Evolutionary conservation across 2,329 filamentous ascomycete genomes (phyloP).

Genomic region (Corynespora cassiicola): DNA sequence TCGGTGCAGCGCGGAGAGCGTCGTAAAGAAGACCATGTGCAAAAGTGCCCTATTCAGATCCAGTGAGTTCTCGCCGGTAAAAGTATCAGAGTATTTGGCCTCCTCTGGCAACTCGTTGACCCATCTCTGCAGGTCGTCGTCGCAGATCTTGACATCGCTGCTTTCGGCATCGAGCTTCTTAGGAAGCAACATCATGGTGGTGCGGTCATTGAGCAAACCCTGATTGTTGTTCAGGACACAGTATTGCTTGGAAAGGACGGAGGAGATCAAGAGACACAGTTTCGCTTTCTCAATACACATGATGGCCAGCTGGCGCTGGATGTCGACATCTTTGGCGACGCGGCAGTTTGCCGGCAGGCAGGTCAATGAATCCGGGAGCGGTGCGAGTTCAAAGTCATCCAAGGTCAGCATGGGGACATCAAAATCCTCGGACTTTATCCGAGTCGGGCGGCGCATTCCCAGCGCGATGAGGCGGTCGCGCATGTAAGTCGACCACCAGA

Average conservation of each 20-base stretch:
- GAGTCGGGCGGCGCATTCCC: slow-evolving; percentile 89
- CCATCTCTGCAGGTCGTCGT: slow-evolving; percentile 81
- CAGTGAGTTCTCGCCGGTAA: slow-evolving; percentile 66
- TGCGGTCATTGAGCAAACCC: slow-evolving; percentile 71
- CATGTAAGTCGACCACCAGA: slow-evolving; percentile 99
- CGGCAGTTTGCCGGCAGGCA: slow-evolving; percentile 74
- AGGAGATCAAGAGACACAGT: slow-evolving; percentile 86
- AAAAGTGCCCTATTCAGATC: slow-evolving; percentile 82
- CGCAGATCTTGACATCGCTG: slow-evolving; percentile 79
- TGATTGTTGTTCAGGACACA: slow-evolving; percentile 87
- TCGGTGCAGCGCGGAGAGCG: slow-evolving; percentile 86
- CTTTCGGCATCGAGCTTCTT: slow-evolving; percentile 86
- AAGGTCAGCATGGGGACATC: slow-evolving; percentile 89
- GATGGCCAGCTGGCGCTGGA: slow-evolving; percentile 79
- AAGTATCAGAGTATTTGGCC: slow-evolving; percentile 72
- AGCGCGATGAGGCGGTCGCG: slow-evolving; percentile 90
- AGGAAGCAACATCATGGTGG: slow-evolving; percentile 87
- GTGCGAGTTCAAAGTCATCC: slow-evolving; percentile 80
- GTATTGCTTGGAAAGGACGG: slow-evolving; percentile 89
- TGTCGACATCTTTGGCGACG: slow-evolving; percentile 71
- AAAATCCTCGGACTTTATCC: slow-evolving; percentile 92
- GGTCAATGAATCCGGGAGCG: slow-evolving; percentile 71
- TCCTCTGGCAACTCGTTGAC: slow-evolving; percentile 72
- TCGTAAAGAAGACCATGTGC: slow-evolving; percentile 93
- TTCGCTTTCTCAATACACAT: slow-evolving; percentile 94